phyloP scores from a whole-genome alignment of 2,329 filamentous ascomycete genomes.

The Diaporthe vaccinii region DNA sequence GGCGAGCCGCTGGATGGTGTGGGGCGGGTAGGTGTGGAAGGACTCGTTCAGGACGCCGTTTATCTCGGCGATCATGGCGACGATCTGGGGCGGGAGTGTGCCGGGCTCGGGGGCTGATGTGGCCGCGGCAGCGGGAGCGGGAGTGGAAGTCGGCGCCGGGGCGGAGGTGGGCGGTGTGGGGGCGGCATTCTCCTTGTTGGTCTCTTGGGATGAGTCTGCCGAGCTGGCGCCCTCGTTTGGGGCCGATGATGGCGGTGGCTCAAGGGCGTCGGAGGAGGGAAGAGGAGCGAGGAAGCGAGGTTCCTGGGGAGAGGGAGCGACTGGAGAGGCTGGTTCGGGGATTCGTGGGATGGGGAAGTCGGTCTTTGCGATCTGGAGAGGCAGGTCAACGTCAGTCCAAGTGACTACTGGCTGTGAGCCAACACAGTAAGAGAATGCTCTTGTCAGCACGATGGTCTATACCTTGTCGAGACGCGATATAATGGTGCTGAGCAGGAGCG shows the following conservation, averaged over 20 bases:
- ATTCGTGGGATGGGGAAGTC: constrained; percentile 81
- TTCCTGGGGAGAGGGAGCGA: constrained; percentile 55
- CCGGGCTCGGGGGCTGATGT: constrained; percentile 53
- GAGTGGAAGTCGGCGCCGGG: constrained; percentile 49
- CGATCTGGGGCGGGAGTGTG: constrained; percentile 74
- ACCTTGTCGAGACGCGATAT: constrained; percentile 77
- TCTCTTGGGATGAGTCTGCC: constrained; percentile 64
- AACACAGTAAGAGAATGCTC: constrained; percentile 6
- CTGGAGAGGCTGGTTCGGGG: constrained; percentile 56
- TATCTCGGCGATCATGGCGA: constrained; percentile 73
- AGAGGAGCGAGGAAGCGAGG: constrained; percentile 60
- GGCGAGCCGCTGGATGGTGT: constrained; percentile 91
- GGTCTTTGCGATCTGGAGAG: constrained; percentile 76
- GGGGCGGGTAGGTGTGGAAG: constrained; percentile 84
- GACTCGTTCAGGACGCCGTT: constrained; percentile 70
- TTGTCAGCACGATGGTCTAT: constrained; percentile 33
- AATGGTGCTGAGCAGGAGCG: constrained; percentile 73
- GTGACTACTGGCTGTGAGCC: not conserved
- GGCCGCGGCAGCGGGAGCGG: constrained; percentile 56
- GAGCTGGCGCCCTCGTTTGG: constrained; percentile 48
- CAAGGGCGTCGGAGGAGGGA: constrained; percentile 59
- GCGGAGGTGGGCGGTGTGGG: constrained; percentile 50
- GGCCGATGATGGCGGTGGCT: constrained; percentile 59
- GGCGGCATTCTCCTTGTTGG: constrained; percentile 78
- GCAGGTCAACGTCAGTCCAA: constrained; percentile 22